Percentiles rank a stretch among this genome's conserved stretches.
Evolutionary conservation across 768 basidiomycete genomes (phyloP).

Genomic region (Lentinula guzmanii): DNA sequence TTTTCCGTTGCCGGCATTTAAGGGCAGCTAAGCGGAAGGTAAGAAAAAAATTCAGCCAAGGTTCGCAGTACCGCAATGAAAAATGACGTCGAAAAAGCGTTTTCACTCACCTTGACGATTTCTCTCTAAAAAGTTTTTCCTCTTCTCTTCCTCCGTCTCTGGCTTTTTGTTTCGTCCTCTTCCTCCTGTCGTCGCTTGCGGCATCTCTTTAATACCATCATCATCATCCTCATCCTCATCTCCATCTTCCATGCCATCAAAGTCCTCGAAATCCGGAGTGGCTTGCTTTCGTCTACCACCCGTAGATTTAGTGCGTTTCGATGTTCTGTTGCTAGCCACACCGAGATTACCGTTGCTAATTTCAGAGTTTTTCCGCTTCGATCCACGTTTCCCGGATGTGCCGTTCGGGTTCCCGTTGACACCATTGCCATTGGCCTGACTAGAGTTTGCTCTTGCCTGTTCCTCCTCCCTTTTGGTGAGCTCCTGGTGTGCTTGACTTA

Average conservation of each 20-base stretch:
- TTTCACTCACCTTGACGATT: constrained; percentile 85
- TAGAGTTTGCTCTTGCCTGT: constrained; percentile 7
- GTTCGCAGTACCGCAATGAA: not conserved
- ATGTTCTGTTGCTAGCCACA: constrained; percentile 23
- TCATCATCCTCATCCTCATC: constrained; percentile 30
- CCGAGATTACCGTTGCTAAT: constrained; percentile 38
- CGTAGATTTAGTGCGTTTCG: constrained; percentile 35
- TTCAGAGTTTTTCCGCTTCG: constrained; percentile 65
- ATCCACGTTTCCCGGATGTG: constrained; percentile 44
- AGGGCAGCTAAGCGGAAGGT: constrained; percentile 65
- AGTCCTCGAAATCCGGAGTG: constrained; percentile 25
- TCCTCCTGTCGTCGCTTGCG: constrained; percentile 12
- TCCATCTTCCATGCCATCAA: constrained; percentile 30
- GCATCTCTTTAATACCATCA: constrained; percentile 12
- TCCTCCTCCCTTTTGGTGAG: constrained; percentile 87
- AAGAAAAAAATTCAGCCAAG: not conserved
- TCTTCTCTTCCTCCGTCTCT: constrained; percentile 97
- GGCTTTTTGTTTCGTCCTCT: constrained; percentile 46
- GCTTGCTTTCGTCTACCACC: constrained; percentile 16
- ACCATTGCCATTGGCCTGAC: constrained; percentile 3
- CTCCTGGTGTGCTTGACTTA: constrained; percentile 94
- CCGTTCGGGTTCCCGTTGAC: constrained; percentile 26
- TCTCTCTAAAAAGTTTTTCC: constrained; percentile 92
- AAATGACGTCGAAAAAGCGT: constrained; percentile 1
- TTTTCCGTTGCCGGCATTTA: constrained; percentile 98